These are phyloP conservation scores for Pseudozyma flocculosa DNA, from an alignment of 1,284 basidiomycete species.

Conservation along the genomic window DNA sequence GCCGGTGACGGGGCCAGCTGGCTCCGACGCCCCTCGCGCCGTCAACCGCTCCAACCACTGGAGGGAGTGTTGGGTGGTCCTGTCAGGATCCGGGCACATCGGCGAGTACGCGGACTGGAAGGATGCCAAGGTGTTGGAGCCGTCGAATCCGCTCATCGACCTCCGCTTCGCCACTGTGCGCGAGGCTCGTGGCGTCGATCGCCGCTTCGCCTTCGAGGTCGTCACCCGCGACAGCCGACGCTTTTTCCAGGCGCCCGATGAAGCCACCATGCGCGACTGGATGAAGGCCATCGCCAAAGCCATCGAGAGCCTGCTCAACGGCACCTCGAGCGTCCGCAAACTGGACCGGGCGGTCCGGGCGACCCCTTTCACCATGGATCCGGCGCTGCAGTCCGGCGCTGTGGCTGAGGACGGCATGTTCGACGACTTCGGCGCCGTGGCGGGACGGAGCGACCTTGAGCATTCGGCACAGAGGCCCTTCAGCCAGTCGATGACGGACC, in stretches of 20 bases:
- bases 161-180: conserved; percentile 54
- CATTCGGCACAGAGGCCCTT: conserved; percentile 2
- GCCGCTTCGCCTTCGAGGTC: conserved; percentile 61
- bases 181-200: conserved; percentile 46
- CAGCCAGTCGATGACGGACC: conserved; percentile 48
- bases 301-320: conserved; percentile 63
- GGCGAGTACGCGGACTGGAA: conserved; percentile 49
- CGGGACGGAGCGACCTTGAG: conserved; percentile 7
- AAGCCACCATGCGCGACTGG: conserved; percentile 62
- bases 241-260: conserved; percentile 62
- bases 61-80: conserved; percentile 48
- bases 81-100: conserved; percentile 45
- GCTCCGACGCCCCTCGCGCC: conserved; percentile 38
- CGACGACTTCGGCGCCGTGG: conserved; percentile 26
- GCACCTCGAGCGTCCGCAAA: conserved; percentile 50
- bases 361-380: conserved; percentile 14
- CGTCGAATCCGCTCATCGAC: conserved; percentile 45
- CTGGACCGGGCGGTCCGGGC: conserved; percentile 37
- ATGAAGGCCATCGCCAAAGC: conserved; percentile 62
- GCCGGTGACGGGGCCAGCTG: conserved; percentile 23
- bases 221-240: conserved; percentile 61
- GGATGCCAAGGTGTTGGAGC: conserved; percentile 38
- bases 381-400: conserved; percentile 6
- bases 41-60: conserved; percentile 37
- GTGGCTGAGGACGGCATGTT: conserved; percentile 13